phyloP scores from a whole-genome alignment of 176 grass and related monocot species.

The Poa annua region DNA sequence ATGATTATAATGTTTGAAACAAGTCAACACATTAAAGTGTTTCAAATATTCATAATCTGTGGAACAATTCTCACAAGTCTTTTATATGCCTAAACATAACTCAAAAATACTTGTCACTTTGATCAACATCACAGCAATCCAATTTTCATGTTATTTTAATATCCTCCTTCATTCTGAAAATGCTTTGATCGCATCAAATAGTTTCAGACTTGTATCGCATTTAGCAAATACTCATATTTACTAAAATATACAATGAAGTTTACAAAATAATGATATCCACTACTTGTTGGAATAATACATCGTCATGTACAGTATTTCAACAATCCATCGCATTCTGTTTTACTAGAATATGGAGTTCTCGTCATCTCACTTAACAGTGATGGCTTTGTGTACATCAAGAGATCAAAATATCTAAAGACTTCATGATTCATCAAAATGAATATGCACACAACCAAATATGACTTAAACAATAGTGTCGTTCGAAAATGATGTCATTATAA shows the following conservation, averaged over 20 bases:
- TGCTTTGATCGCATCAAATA: background rate
- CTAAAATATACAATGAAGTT: background rate
- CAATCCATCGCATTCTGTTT: background rate
- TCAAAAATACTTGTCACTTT: background rate
- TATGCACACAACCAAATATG: background rate
- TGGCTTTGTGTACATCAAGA: background rate
- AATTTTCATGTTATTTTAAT: background rate
- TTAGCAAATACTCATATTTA: background rate
- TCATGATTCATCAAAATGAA: too few species aligned
- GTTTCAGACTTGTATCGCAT: background rate
- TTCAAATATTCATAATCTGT: too few species aligned
- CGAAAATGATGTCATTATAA: background rate
- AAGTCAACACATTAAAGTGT: too few species aligned
- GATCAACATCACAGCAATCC: background rate
- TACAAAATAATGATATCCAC: background rate
- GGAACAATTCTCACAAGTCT: background rate
- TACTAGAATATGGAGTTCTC: background rate
- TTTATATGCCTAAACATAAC: background rate
- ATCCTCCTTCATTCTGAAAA: background rate
- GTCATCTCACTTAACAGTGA: background rate
- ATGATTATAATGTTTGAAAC: too few species aligned
- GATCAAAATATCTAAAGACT: background rate
- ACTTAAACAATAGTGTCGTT: background rate
- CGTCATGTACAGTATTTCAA: background rate
- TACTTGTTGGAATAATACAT: background rate